These are phyloP conservation scores for Rhodomyrtus tomentosa DNA, from an alignment of 345 rosid species.

Conservation along the genomic window DNA sequence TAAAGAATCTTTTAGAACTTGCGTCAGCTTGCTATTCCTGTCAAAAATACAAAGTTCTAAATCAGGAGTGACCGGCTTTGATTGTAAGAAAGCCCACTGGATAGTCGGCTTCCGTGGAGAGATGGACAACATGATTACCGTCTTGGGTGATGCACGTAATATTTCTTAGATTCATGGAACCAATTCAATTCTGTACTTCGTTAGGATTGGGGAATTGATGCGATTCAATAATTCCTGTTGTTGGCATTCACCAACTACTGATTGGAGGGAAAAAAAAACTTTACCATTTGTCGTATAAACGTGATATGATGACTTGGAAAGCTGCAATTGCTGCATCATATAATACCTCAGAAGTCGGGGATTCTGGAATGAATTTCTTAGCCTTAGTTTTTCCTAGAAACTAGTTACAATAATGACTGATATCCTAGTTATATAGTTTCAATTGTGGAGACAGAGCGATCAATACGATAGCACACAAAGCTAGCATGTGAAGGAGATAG, in stretches of 20 bases:
- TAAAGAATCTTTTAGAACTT: slow-evolving; percentile 70
- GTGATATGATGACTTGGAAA: background rate
- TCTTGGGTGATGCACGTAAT: background rate
- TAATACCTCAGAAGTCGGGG: background rate
- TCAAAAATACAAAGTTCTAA: slow-evolving; percentile 4
- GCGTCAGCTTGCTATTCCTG: slow-evolving; percentile 90
- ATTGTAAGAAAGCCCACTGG: background rate
- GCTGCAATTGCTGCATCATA: background rate
- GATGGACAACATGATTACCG: background rate
- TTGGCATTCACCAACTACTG: background rate
- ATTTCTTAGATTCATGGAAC: too few relatives aligned
- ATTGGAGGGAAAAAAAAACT: background rate
- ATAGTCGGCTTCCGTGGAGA: background rate
- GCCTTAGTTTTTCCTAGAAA: background rate
- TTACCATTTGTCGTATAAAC: background rate
- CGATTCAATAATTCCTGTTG: background rate
- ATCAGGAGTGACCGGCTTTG: background rate
- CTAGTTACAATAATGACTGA: background rate
- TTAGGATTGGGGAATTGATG: too few relatives aligned
- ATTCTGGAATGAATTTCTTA: background rate
- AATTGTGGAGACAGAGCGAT: background rate
- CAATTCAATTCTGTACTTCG: too few relatives aligned
- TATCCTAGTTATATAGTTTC: background rate
- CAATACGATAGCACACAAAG: background rate
- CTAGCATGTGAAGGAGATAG: background rate